These are phyloP conservation scores for Candida suzukii DNA, from an alignment of 805 yeast genomes.

Conservation along the genomic window DNA sequence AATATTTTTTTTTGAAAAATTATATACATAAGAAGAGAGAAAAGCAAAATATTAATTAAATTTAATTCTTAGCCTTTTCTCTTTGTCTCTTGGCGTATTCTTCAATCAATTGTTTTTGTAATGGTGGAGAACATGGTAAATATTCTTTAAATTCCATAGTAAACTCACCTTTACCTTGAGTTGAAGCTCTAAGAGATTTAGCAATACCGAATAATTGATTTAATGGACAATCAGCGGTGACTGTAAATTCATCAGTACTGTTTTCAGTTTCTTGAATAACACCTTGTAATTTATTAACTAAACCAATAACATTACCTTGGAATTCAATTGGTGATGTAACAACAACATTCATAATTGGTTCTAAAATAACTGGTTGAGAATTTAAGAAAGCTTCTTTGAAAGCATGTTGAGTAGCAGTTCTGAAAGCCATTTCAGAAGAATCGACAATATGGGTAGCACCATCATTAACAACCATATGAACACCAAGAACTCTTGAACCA, in stretches of 20 bases:
- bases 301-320: constrained; percentile 88
- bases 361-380: constrained; percentile 82
- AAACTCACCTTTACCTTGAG: constrained; percentile 99
- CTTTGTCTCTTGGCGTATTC: constrained; percentile 68
- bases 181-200: constrained; percentile 87
- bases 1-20: not conserved
- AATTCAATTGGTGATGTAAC: constrained; percentile 94
- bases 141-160: constrained; percentile 91
- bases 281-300: constrained; percentile 88
- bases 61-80: constrained; percentile 30
- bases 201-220: constrained; percentile 96
- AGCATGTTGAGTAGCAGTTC: constrained; percentile 86
- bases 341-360: constrained; percentile 93
- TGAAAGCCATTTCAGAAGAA: constrained; percentile 92
- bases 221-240: constrained; percentile 93
- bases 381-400: constrained; percentile 84
- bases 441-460: constrained; percentile 98
- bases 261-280: constrained; percentile 91
- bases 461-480: constrained; percentile 87
- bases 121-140: constrained; percentile 82
- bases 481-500: constrained; percentile 92
- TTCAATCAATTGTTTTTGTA: constrained; percentile 85
- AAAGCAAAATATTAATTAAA: not conserved
- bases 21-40: not conserved
- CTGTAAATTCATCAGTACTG: constrained; percentile 89